Evolutionary conservation across 257 asterid species (phyloP), one percentile per base, ranked within the genome.

Genomic region (Nicotiana undulata): DNA sequence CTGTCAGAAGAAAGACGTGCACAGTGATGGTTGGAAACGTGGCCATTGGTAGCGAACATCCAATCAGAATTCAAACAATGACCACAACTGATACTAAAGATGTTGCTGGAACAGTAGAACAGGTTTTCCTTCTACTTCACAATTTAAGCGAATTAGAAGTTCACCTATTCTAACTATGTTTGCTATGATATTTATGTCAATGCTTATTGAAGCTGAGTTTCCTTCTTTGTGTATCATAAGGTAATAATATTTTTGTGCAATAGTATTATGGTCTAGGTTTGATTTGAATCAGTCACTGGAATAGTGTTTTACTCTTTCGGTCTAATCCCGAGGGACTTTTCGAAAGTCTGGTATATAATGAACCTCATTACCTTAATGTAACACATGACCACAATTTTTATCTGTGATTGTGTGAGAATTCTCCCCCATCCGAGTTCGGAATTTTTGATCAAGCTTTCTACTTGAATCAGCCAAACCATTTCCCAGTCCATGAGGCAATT

Each of bases 1-100:
- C 99, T 15, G 80, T 92, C 78, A 88, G 99, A 89, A 89, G 99
- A 74, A 93, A 94, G 86, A 96, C 99, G 66, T 55, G 94, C 70
- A 96, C 98, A 0, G 99, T 96, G 85, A 94, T 92, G 99, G 97
- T 96, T 68, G 99, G 99, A 58, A 96, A 96, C 85, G 98, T 96
- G 75, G 92, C 98, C 55, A 88, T 96, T 70, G 99, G 99, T 67
- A 94, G 99, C 79, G 93, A 94, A 66, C 99, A 96, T 90, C 99
- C 99, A 34, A 92, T 96, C 64, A 91, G 98, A 88, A 83, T 96
- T 88, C 99, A 96, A 64, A 96, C 99, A 46, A 96, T 96, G 98
- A 94, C 99, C 83, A 96, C 98, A 37, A 85, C 99, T 0, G 99
- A 96, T 86, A 96, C 99, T n/a, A 96, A 96, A 88, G 98, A 96